phyloP scores from a whole-genome alignment of 768 basidiomycete species.

The Rubroboletus pulcherrimus region DNA sequence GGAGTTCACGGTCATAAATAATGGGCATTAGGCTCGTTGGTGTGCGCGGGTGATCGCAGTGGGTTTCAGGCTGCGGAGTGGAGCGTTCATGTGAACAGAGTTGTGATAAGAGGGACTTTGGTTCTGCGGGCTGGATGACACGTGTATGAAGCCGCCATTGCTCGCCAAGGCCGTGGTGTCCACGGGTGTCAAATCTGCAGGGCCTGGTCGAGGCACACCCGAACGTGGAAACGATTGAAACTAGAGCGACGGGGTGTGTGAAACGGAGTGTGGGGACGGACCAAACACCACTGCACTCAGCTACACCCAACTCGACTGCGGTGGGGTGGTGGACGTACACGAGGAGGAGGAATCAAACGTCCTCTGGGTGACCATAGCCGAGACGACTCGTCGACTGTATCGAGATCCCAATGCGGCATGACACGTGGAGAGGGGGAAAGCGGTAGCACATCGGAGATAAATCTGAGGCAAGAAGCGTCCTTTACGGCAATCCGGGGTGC shows the following conservation, averaged over 20 bases:
- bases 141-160: constrained; percentile 12
- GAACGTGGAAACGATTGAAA: constrained; percentile 14
- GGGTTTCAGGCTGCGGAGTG: constrained; percentile 2
- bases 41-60: constrained; percentile 8
- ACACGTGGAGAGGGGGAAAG: constrained; percentile 19
- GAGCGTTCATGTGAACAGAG: constrained; percentile 19
- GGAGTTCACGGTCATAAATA: constrained; percentile 12
- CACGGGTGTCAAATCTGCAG: constrained; percentile 14
- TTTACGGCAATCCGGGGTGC: constrained; percentile 31
- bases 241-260: not conserved
- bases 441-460: constrained; percentile 24
- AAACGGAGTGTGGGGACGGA: not conserved
- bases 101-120: constrained; percentile 12
- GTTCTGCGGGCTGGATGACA: constrained; percentile 17
- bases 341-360: constrained; percentile 12
- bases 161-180: constrained; percentile 17
- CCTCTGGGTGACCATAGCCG: not conserved
- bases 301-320: constrained; percentile 19
- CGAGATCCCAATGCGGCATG: constrained; percentile 20
- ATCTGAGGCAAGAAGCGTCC: constrained; percentile 16
- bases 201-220: not conserved
- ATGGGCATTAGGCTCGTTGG: constrained; percentile 4
- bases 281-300: not conserved
- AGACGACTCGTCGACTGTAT: not conserved
- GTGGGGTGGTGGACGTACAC: constrained; percentile 10